Conservation (phyloP, 805 yeast genomes). For the Zygoascus tannicola region DNA sequence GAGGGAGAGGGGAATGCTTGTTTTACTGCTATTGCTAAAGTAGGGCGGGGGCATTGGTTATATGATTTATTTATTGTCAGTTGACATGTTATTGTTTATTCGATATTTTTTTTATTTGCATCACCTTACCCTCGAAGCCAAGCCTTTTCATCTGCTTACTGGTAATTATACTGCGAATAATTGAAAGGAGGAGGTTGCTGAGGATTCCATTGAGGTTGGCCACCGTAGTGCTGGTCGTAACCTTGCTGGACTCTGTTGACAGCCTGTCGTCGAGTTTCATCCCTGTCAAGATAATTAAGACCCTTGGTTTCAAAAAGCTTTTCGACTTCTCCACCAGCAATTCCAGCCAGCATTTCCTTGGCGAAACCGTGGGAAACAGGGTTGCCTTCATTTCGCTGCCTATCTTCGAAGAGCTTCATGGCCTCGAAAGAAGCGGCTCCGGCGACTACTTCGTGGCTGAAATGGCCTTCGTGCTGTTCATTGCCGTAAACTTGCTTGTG, state of each 20-base stretch:
- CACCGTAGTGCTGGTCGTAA: conserved; percentile 24
- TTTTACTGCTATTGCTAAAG: no score
- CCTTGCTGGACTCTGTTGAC: conserved; percentile 17
- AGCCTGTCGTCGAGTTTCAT: conserved; percentile 18
- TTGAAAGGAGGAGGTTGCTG: conserved; percentile 17
- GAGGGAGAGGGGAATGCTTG: no score
- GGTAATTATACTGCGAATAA: conserved; percentile 14
- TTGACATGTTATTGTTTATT: no score
- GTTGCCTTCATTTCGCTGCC: conserved; percentile 24
- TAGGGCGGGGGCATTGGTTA: no score
- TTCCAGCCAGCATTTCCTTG: conserved; percentile 22
- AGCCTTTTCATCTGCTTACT: background rate
- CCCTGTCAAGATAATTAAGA: conserved; percentile 20
- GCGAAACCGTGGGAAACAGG: conserved; percentile 24
- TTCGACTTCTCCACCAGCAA: conserved; percentile 26
- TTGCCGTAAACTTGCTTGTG: conserved; percentile 15
- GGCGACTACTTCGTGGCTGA: conserved; percentile 24
- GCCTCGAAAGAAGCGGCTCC: conserved; percentile 26
- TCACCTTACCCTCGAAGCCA: no score
- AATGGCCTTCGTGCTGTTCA: conserved; percentile 20
- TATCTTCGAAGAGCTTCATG: conserved; percentile 22
- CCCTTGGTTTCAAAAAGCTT: conserved; percentile 26
- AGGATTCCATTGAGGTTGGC: conserved; percentile 17
- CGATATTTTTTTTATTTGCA: no score
- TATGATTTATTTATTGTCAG: no score